These are phyloP conservation scores for Paracamarosporium sp. DNA, from an alignment of 2,329 filamentous ascomycete species.

Conservation along the genomic window DNA sequence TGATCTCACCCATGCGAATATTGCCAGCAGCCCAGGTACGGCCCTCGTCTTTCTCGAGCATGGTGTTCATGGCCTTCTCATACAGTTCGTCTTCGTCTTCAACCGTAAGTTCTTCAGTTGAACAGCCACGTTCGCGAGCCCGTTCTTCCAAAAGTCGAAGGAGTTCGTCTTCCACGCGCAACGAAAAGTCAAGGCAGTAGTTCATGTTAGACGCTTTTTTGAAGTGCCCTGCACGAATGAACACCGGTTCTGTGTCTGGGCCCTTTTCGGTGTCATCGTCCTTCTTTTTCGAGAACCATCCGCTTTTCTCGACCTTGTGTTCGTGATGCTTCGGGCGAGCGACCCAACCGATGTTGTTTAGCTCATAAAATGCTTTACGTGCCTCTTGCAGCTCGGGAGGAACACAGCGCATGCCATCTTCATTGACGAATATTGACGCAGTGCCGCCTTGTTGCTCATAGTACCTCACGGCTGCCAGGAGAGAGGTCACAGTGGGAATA, in stretches of 20 bases:
- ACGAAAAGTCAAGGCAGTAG: conserved; percentile 67
- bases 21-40: conserved; percentile 85
- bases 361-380: conserved; percentile 55
- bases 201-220: conserved; percentile 72
- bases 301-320: conserved; percentile 47
- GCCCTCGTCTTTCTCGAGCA: conserved; percentile 68
- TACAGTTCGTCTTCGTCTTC: conserved; percentile 38
- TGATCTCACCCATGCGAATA: conserved; percentile 82
- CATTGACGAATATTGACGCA: conserved; percentile 70
- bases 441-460: conserved; percentile 63
- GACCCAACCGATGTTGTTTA: conserved; percentile 57
- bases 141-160: conserved; percentile 32
- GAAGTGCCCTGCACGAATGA: conserved; percentile 36
- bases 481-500: conserved; percentile 75
- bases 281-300: conserved; percentile 32
- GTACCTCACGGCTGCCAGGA: conserved; percentile 68
- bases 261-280: conserved; percentile 10
- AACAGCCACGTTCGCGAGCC: conserved; percentile 23
- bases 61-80: conserved; percentile 59
- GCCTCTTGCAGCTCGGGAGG: conserved; percentile 51
- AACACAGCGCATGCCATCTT: conserved; percentile 67
- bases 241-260: conserved; percentile 55
- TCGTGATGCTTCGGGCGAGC: conserved; percentile 50
- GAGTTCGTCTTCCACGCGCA: conserved; percentile 69
- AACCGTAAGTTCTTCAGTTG: conserved; percentile 25